Percentiles rank a stretch among this genome's conserved stretches.
Evolutionary conservation across 805 yeast genomes (phyloP).

Genomic region (Clavispora asparagi): DNA sequence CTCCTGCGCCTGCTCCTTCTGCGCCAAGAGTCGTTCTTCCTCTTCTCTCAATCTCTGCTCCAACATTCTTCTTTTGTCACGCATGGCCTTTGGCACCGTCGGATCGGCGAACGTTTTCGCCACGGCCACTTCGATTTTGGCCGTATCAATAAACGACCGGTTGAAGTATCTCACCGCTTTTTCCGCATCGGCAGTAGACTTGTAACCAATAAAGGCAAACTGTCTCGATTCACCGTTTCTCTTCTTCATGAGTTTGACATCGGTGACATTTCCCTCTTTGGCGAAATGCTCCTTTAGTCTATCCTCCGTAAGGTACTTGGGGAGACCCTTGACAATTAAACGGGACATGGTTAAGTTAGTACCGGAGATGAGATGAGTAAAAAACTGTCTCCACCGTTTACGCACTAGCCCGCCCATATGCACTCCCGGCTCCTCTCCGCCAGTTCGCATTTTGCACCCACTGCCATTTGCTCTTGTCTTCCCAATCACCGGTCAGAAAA

Average conservation of each 20-base stretch:
- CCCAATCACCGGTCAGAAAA: too few relatives aligned
- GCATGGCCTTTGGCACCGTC: constrained; percentile 58
- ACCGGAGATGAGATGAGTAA: constrained; percentile 8
- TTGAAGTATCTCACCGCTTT: constrained; percentile 73
- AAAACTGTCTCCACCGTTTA: background rate
- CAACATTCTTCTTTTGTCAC: constrained; percentile 30
- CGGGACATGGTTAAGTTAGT: constrained; percentile 56
- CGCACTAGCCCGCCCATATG: background rate
- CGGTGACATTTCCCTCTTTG: constrained; percentile 66
- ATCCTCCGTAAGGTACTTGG: constrained; percentile 70
- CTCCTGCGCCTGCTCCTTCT: constrained; percentile 34
- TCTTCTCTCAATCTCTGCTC: constrained; percentile 39
- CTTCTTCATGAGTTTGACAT: constrained; percentile 78
- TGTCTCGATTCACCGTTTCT: constrained; percentile 83
- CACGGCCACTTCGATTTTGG: constrained; percentile 68
- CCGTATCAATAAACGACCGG: constrained; percentile 75
- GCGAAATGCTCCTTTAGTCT: constrained; percentile 63
- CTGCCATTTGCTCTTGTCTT: background rate
- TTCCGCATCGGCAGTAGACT: constrained; percentile 66
- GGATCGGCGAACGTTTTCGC: constrained; percentile 90
- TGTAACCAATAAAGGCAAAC: constrained; percentile 90
- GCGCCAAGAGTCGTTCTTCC: constrained; percentile 39
- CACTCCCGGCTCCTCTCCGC: background rate
- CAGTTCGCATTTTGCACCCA: constrained; percentile 1
- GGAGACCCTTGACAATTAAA: constrained; percentile 86